These are phyloP conservation scores for Mesembryanthemum crystallinum DNA, from an alignment of 148 eudicot genomes.

Conservation along the genomic window DNA sequence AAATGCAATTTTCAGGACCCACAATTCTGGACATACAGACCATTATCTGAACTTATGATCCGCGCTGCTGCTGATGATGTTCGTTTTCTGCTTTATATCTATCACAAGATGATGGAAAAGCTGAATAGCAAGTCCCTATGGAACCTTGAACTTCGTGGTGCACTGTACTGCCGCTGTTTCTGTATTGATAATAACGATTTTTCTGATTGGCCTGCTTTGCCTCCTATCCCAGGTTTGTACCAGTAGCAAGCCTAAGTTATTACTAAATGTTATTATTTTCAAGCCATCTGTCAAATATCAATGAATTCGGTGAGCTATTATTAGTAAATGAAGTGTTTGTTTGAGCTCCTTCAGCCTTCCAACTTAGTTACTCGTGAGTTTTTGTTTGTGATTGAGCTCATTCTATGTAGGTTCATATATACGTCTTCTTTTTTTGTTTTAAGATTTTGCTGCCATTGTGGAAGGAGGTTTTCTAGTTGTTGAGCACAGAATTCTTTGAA, in stretches of 20 bases:
- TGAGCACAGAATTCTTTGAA: too few species aligned
- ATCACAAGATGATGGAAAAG: constrained; percentile 83
- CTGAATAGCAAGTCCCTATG: constrained; percentile 66
- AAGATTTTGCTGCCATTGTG: neutral
- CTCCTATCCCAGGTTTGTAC: constrained; percentile 71
- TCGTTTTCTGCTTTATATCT: constrained; percentile 76
- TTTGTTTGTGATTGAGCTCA: neutral
- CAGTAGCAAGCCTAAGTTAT: neutral
- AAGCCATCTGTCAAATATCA: neutral
- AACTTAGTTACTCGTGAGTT: neutral
- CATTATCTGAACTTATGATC: constrained; percentile 81
- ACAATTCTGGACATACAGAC: constrained; percentile 82
- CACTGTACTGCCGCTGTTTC: constrained; percentile 89
- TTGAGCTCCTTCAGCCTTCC: neutral
- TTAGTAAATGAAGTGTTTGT: neutral
- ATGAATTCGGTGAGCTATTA: neutral
- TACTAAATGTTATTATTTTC: neutral
- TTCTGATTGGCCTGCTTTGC: constrained; percentile 85
- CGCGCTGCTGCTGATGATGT: constrained; percentile 97
- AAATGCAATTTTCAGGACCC: constrained; percentile 57
- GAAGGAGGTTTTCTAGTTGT: too few species aligned
- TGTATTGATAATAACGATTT: constrained; percentile 50
- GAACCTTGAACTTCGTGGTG: constrained; percentile 87
- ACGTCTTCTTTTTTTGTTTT: neutral
- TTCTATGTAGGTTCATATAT: neutral